phyloP scores from a whole-genome alignment of 2,329 filamentous ascomycete species.

The Diplodia sapinea region DNA sequence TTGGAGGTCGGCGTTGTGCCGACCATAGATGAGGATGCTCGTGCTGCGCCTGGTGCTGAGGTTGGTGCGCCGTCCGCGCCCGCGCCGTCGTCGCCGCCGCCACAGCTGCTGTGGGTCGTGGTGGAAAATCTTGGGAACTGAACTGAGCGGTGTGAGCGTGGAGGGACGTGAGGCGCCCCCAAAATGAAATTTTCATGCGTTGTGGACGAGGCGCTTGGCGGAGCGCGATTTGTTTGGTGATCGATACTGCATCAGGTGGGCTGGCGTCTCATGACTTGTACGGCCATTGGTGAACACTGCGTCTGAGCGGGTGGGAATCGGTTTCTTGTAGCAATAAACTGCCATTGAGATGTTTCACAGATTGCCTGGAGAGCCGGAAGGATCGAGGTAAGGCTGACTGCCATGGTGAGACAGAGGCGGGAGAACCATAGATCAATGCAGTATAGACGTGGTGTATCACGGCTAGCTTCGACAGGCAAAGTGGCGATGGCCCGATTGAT shows the following conservation, averaged over 20 bases:
- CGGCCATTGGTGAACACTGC: neutral
- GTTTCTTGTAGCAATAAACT: neutral
- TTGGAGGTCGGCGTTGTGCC: slow-evolving; percentile 7
- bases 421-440: slow-evolving; percentile 22
- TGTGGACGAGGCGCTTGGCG: neutral
- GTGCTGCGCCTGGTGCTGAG: neutral
- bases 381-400: neutral
- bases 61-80: neutral
- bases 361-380: neutral
- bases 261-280: slow-evolving; percentile 2
- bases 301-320: neutral
- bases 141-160: slow-evolving; percentile 5
- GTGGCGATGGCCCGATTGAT: slow-evolving; percentile 3
- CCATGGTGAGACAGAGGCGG: neutral
- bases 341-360: neutral
- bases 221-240: neutral
- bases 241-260: neutral
- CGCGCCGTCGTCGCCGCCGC: neutral
- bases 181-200: slow-evolving; percentile 15
- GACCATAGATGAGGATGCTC: neutral
- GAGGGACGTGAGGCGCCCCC: neutral
- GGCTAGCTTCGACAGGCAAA: neutral
- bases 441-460: slow-evolving; percentile 9
- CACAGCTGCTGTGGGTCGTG: slow-evolving; percentile 25
- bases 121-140: slow-evolving; percentile 24